A percentile compares a stretch with the other conserved stretches of the same genome.
These are phyloP conservation scores for Ricinus communis DNA, from an alignment of 345 rosid genomes.

Conservation along the genomic window DNA sequence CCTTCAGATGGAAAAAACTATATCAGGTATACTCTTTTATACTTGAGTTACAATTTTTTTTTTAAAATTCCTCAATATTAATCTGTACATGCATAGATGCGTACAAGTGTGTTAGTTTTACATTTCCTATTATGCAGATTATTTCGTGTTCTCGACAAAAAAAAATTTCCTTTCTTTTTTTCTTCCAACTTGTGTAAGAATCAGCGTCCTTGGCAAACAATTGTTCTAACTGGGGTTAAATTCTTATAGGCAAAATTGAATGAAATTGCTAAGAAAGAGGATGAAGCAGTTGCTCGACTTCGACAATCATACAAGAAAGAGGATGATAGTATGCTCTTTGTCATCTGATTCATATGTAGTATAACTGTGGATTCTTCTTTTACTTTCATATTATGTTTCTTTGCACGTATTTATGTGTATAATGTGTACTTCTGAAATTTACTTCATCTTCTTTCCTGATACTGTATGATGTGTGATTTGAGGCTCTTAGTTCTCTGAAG, in stretches of 20 bases:
- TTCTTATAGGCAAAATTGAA: conserved; percentile 59
- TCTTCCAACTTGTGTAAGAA: background rate
- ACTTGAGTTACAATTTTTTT: background rate
- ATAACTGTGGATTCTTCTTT: too few relatives aligned
- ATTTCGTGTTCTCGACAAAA: background rate
- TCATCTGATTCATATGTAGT: background rate
- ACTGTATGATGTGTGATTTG: too few relatives aligned
- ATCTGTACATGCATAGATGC: too few relatives aligned
- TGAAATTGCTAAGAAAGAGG: conserved; percentile 47
- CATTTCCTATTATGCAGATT: background rate
- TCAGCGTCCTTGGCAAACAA: background rate
- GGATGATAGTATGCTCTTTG: conserved; percentile 59
- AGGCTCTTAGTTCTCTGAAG: background rate
- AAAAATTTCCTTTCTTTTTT: background rate
- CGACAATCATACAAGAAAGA: conserved; percentile 63
- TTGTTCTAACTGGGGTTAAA: background rate
- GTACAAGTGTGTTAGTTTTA: background rate
- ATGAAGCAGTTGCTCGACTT: conserved; percentile 44
- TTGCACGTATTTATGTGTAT: background rate
- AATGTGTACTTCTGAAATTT: background rate
- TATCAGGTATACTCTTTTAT: conserved; percentile 54
- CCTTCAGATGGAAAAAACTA: conserved; percentile 62
- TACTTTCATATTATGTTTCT: too few relatives aligned
- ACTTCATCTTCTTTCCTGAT: too few relatives aligned
- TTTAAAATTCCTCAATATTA: background rate